These are phyloP conservation scores for Clitopilus hobsonii DNA, from an alignment of 768 basidiomycete species.

Conservation along the genomic window DNA sequence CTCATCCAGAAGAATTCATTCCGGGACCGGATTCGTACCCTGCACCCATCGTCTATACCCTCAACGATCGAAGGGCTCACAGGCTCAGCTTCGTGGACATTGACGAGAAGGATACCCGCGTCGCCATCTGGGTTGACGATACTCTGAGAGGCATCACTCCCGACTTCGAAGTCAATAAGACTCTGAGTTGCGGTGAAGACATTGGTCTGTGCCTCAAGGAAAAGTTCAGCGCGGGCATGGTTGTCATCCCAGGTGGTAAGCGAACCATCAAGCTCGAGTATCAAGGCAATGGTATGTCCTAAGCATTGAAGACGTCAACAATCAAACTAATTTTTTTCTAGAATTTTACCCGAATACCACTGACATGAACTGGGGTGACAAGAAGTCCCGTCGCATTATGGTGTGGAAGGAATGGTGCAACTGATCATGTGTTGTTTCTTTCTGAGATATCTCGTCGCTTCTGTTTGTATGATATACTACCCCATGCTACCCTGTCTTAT, in stretches of 20 bases:
- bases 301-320: too few species aligned
- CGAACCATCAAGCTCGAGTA: constrained; percentile 17
- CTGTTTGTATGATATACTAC: neutral
- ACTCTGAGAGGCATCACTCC: constrained; percentile 9
- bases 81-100: constrained; percentile 13
- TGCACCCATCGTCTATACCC: constrained; percentile 15
- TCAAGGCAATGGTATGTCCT: constrained; percentile 15
- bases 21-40: constrained; percentile 13
- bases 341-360: constrained; percentile 6
- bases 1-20: constrained; percentile 9
- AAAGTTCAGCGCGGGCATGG: constrained; percentile 12
- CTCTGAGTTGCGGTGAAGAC: constrained; percentile 13
- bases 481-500: neutral
- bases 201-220: constrained; percentile 10
- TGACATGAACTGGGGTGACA: constrained; percentile 10
- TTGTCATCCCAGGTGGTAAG: constrained; percentile 15
- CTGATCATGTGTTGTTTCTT: neutral
- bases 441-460: neutral
- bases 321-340: neutral
- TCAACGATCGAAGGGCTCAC: constrained; percentile 13
- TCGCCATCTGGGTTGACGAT: constrained; percentile 16
- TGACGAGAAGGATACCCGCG: constrained; percentile 14
- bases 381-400: constrained; percentile 9
- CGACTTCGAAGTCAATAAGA: constrained; percentile 11
- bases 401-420: neutral